Evolutionary conservation across 371 early-diverging fungal genomes (phyloP), one percentile per base, ranked within the genome.

Genomic region (Mortierella sp.): DNA sequence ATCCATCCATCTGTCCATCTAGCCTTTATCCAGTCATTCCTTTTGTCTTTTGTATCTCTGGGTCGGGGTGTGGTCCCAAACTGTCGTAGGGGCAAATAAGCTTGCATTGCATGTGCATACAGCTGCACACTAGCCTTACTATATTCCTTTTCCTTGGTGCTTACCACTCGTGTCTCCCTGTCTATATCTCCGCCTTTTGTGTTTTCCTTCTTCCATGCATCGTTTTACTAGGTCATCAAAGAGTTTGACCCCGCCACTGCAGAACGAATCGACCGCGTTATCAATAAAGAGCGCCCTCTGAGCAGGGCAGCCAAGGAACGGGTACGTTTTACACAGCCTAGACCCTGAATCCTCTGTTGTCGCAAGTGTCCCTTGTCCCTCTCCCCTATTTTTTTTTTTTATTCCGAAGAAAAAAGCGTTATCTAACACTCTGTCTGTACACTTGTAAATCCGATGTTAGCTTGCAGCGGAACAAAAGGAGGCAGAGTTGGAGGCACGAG

Each of bases 381-480:
- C 2, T 28, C 9, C 32, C 49, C 26, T n/a, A n/a, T 26, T 32
- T 15, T 39, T 28, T 7, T 42, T 27, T 26, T 26, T 50, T 15
- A 23, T 30, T 54, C 9, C n/a, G n/a, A n/a, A n/a, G n/a, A n/a
- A n/a, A n/a, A n/a, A n/a, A n/a, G n/a, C n/a, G 28, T 32, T 0
- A 24, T 23, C 23, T 23, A 21, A 23, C 41, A 42, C 34, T 51
- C 42, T 50, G n/a, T 17, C 31, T 39, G 4, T n/a, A 11, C 19
- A 12, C 21, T 26, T 30, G 0, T 19, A 19, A 17, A 0, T 44
- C 23, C 21, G 6, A 3, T 2, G n/a, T 27, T 50, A 72, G 72
- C 67, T 66, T 37, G 72, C 67, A 15, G 69, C 64, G 0, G 75
- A 75, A 46, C 68, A 68, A 50, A 75, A 75, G 26, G 75, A 75